Evolutionary conservation across 495 filamentous ascomycete genomes (phyloP).

Genomic region (Sporormia fimetaria): DNA sequence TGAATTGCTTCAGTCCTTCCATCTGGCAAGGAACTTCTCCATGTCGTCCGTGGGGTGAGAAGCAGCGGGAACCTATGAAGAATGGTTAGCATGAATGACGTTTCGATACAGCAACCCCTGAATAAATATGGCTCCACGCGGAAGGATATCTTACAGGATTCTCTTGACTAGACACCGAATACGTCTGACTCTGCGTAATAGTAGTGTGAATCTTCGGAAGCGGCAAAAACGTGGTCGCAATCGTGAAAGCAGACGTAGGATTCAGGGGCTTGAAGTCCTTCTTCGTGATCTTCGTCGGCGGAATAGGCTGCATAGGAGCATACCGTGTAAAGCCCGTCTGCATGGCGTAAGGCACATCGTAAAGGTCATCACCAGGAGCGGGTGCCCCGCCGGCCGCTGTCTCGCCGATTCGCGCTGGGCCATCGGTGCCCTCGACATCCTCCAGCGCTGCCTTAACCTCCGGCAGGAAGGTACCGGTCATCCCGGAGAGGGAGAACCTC

Average conservation of each 20-base stretch:
- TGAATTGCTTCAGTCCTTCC: constrained; percentile 46
- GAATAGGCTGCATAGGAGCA: constrained; percentile 61
- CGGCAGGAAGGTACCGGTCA: constrained; percentile 52
- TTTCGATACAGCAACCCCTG: constrained; percentile 10
- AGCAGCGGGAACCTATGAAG: constrained; percentile 34
- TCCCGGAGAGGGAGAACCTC: constrained; percentile 54
- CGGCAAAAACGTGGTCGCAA: constrained; percentile 48
- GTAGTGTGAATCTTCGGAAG: constrained; percentile 49
- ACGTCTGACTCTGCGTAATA: constrained; percentile 48
- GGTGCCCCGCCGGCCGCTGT: constrained; percentile 15
- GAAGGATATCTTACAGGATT: constrained; percentile 47
- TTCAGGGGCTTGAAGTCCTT: constrained; percentile 44
- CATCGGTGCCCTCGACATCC: constrained; percentile 37
- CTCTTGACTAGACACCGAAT: constrained; percentile 43
- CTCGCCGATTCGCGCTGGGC: constrained; percentile 29
- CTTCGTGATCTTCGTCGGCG: constrained; percentile 51
- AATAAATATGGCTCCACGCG: neutral
- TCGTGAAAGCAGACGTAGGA: constrained; percentile 49
- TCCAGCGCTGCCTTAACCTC: constrained; percentile 35
- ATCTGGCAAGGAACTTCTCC: constrained; percentile 46
- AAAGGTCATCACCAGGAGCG: constrained; percentile 23
- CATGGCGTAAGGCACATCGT: constrained; percentile 46
- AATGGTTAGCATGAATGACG: constrained; percentile 11
- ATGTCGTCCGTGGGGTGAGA: constrained; percentile 44
- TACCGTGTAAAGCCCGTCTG: constrained; percentile 57